Evolutionary conservation across 1,139 yeast species (phyloP).

Genomic region (Taiozyma onychis): DNA sequence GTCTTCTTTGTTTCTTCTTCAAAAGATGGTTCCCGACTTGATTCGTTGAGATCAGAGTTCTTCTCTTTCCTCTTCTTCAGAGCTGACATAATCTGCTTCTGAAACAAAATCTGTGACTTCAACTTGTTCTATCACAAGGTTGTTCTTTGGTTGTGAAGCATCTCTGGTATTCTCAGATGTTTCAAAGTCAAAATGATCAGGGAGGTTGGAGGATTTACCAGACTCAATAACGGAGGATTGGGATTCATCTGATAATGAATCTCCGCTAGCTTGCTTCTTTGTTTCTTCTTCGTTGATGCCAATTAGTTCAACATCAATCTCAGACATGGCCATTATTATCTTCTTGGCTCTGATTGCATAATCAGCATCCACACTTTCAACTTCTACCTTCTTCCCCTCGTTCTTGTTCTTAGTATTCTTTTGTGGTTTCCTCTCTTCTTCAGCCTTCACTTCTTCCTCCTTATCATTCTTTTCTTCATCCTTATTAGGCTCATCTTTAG

Average conservation of each 20-base stretch:
- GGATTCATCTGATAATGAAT: background rate
- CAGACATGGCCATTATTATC: constrained; percentile 34
- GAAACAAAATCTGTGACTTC: constrained; percentile 35
- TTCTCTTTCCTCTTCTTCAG: background rate
- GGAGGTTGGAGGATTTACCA: background rate
- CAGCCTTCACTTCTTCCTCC: constrained; percentile 15
- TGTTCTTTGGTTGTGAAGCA: constrained; percentile 10
- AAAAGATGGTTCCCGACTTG: background rate
- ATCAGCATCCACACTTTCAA: constrained; percentile 23
- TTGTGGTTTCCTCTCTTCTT: constrained; percentile 10
- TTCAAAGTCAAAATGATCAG: background rate
- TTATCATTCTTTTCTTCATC: constrained; percentile 9
- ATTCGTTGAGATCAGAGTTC: background rate
- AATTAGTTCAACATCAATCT: constrained; percentile 31
- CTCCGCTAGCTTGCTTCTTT: constrained; percentile 1
- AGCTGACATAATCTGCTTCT: constrained; percentile 13
- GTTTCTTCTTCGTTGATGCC: constrained; percentile 30
- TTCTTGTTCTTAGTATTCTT: constrained; percentile 4
- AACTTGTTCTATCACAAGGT: constrained; percentile 35
- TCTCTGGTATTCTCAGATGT: constrained; percentile 3
- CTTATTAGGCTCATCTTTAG: constrained; percentile 27
- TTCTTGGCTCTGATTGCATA: constrained; percentile 42
- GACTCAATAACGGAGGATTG: background rate
- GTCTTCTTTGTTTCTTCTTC: constrained; percentile 6
- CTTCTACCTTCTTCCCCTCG: constrained; percentile 18